Base-by-base conservation (phyloP, 345 rosid genomes). In the Rhodomyrtus tomentosa region DNA sequence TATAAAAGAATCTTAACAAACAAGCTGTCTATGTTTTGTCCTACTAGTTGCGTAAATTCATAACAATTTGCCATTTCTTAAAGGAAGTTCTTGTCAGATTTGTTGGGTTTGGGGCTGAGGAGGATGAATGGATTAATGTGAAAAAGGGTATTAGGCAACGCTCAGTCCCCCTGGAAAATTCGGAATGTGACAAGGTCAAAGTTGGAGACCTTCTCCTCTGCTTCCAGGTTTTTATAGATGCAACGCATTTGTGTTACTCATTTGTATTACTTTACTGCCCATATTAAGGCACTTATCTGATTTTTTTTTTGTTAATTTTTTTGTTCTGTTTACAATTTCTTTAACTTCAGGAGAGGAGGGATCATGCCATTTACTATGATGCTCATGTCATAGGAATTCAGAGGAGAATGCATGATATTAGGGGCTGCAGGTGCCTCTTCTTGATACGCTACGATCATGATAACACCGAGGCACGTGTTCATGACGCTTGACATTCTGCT, bases 31-130 rank as follows among this genome's bases (percentile, higher is more conserved):
- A 53, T 27, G 55, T 25, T 51, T 48, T 29, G 38, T 49, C 49
- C 25, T 40, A 42, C 42, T 83, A 29, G 59, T 11, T 5, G 10
- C 51, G 1, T 51, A 13, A 50, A 81, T 81, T 81, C 40, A 27
- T 83, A 62, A 27, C 40, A n/a, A 16, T 22, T 72, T n/a, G 38
- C 45, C 79, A 24, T 87, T 86, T 87, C 40, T 85, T 93, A 89
- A 90, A 94, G 96, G 95, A 94, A 89, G 93, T 91, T 84, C 93
- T 84, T 85, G 93, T 91, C 82, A 92, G 98, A 92, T 94, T 89
- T 88, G 88, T 89, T 84, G 98, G 96, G 86, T 93, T 89, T 86
- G 98, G 98, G 50, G 90, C 95, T 9, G 93, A 91, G 82, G 95
- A 94, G 80, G 95, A 94, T 87, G 98, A 94, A 82, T 92, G 96